Base-by-base conservation (phyloP, 2,329 filamentous ascomycete species). In the Rosellinia necatrix region DNA sequence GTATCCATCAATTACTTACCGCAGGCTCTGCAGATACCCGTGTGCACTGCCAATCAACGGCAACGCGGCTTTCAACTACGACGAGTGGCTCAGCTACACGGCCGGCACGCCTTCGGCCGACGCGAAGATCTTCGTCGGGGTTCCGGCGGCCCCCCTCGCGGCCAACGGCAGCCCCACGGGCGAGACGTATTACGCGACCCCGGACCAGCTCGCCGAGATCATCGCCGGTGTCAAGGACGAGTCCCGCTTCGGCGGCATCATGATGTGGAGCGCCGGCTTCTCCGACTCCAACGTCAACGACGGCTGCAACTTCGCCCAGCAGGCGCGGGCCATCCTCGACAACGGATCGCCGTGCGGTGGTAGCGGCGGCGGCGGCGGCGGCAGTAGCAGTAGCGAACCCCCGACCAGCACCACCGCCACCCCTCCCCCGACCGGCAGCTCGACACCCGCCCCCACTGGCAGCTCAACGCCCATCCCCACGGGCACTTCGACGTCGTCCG, bases 181-280 rank as follows among this genome's bases (percentile, higher is more conserved):
- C 3, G 67, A 65, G 37, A 69, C 65, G 5, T 74, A 73, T 63
- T 75, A 74, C 52, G 67, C 71, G 6, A 65, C 67, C 2, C 72
- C 72, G 5, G 62, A 53, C 3, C 63, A 70, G 46, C 69, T 75
- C 10, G 64, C 68, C 2, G 58, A 43, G 10, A 69, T 72, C 32
- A 64, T 73, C 22, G 59, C 30, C 24, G 55, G 68, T 7, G 59
- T 68, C 57, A 68, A 64, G 58, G 53, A 29, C 46, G 60, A 69
- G 24, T 38, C 64, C 7, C 64, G 68, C 22, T 73, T 74, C 50
- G 71, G 72, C 12, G 72, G 72, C 32, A 61, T 75, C 59, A 75
- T 75, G 75, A 72, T 76, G 71, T 77, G 75, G 74, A 68, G 67
- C 17, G 74, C 75, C 2, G 74, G 72, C 2, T 76, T 74, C 57